phyloP scores from a whole-genome alignment of 1,284 basidiomycete species.

The Fomes fomentarius region DNA sequence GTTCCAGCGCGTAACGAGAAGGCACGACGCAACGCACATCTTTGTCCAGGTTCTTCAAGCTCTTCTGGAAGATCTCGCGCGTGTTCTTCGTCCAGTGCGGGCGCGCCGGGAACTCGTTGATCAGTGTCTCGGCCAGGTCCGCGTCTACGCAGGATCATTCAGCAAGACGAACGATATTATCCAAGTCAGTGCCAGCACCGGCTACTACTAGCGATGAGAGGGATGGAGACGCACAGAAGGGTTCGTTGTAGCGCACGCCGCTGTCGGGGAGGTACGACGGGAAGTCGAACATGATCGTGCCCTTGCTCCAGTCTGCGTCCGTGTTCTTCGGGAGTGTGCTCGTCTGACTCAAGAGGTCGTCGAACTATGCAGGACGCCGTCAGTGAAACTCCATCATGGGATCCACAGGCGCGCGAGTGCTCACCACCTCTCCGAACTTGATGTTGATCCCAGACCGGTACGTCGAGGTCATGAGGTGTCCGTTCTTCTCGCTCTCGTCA shows the following conservation, averaged over 20 bases:
- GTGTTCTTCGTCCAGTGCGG: constrained; percentile 2
- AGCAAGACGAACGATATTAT: too few species aligned
- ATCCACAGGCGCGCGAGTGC: neutral
- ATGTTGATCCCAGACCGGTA: neutral
- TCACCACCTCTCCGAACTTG: neutral
- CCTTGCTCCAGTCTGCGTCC: constrained; percentile 1
- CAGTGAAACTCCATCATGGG: neutral
- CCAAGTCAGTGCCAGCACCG: too few species aligned
- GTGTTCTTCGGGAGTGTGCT: neutral
- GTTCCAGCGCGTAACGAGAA: too few species aligned
- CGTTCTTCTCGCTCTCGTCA: neutral
- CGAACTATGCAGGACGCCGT: neutral
- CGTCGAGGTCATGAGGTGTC: neutral
- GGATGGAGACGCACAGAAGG: neutral
- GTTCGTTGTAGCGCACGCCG: neutral
- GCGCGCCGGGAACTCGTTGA: neutral
- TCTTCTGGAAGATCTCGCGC: neutral
- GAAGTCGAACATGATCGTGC: constrained; percentile 3
- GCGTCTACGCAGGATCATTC: too few species aligned
- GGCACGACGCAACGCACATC: neutral
- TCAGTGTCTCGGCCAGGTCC: neutral
- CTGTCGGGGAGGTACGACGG: neutral
- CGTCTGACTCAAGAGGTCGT: neutral
- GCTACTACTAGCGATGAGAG: too few species aligned
- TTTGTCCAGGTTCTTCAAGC: neutral